Evolutionary conservation across 176 grass and related monocot genomes (phyloP), one percentile per base, ranked within the genome.

Genomic region (Musa beccarii): DNA sequence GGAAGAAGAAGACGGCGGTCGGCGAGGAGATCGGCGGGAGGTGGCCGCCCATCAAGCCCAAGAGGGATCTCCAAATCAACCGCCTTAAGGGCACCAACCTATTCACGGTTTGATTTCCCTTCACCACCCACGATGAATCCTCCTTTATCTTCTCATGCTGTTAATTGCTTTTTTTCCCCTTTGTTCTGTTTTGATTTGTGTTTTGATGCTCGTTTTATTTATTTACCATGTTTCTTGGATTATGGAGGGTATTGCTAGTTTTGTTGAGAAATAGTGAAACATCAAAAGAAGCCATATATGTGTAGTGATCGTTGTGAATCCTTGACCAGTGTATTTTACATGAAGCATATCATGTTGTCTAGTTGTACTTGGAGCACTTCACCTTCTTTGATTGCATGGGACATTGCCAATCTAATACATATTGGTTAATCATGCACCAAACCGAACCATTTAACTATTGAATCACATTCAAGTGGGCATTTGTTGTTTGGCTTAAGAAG

Each of bases 61-160:
- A 98, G 84, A 91, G 78, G 75, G 82, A 90, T 80, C 82, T 98
- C 72, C 90, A 82, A 79, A 74, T 90, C 84, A 87, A 91, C 84
- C 86, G 82, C 52, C 84, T 98, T 80, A 93, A 93, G 84, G 82
- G 82, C 52, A 84, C 81, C 76, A 90, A 86, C 6, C 85, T 96
- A 72, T 83, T 96, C 79, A 96, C 89, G 59, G 93, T 96, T 86
- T 73, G 77, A 57, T 54, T 85, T 10, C 52, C 34, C 59, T 49
- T 12, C 51, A 57, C 82, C 51, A 62, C 51, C 24, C 24, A 43
- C 34, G 22, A 68, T n/a, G 19, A 20, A 61, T 15, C 16, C 19
- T 15, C 49, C 15, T 70, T 70, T 51, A 20, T n/a, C 43, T 19
- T 17, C 17, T 51, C 20, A 34, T 68, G 11, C 6, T 68, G 19